These are phyloP conservation scores for Mycena galopus DNA, from an alignment of 768 basidiomycete genomes.

Conservation along the genomic window DNA sequence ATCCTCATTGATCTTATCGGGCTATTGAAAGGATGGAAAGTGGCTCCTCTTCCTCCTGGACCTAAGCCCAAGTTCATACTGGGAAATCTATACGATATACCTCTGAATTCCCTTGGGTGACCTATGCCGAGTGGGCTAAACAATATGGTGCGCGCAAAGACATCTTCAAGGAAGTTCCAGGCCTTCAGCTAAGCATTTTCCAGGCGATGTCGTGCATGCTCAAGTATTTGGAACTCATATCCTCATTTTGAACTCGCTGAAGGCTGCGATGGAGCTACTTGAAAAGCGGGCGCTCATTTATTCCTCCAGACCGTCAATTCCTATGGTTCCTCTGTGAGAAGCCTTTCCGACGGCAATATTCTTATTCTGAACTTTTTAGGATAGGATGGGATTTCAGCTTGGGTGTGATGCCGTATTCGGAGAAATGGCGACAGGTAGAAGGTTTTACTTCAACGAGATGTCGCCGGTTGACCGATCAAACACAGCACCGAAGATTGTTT, in stretches of 20 bases:
- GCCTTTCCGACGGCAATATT: not conserved
- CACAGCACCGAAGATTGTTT: conserved; percentile 42
- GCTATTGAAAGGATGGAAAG: not conserved
- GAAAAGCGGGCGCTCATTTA: conserved; percentile 9
- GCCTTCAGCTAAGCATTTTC: not conserved
- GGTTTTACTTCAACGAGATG: not conserved
- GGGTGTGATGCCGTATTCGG: conserved; percentile 44
- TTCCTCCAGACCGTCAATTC: conserved; percentile 4
- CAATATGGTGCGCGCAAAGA: conserved; percentile 41
- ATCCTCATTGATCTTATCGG: not conserved
- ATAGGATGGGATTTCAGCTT: conserved; percentile 51
- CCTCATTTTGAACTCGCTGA: conserved; percentile 4
- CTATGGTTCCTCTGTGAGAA: conserved; percentile 14
- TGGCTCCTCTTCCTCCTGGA: conserved; percentile 43
- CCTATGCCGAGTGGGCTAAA: conserved; percentile 48
- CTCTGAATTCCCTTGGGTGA: conserved; percentile 47
- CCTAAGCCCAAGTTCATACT: conserved; percentile 37
- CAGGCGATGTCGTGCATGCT: conserved; percentile 7
- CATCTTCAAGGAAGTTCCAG: too few relatives aligned
- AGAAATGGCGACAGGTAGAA: conserved; percentile 42
- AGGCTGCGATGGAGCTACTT: conserved; percentile 2
- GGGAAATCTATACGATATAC: conserved; percentile 42
- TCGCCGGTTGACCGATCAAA: not conserved
- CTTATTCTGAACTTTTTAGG: conserved; percentile 30
- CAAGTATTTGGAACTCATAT: not conserved